phyloP scores from a whole-genome alignment of 257 asterid species.

The Hygrophila difformis region DNA sequence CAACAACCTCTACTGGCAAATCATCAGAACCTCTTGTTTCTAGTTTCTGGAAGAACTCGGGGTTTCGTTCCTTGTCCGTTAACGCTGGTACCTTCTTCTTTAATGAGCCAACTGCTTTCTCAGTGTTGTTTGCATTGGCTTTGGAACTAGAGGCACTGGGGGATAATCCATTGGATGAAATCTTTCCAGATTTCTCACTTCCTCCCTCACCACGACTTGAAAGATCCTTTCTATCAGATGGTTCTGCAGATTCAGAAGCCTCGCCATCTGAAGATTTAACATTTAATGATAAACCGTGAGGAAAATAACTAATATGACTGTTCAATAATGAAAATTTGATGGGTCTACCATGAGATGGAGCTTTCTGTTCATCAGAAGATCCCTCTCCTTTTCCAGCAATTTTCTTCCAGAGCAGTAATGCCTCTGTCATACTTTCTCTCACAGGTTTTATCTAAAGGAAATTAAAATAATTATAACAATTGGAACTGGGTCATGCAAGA shows the following conservation, averaged over 20 bases:
- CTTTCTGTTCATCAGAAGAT: slow-evolving; percentile 54
- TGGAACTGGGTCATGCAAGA: not conserved
- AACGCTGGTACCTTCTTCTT: slow-evolving; percentile 79
- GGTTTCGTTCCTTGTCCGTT: slow-evolving; percentile 81
- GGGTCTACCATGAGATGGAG: slow-evolving; percentile 52
- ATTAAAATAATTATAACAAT: not conserved
- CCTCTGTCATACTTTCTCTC: slow-evolving; percentile 87
- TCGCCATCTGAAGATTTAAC: slow-evolving; percentile 49
- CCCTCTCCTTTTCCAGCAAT: slow-evolving; percentile 81
- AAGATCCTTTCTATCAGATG: slow-evolving; percentile 39
- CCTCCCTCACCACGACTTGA: slow-evolving; percentile 35
- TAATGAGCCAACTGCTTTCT: slow-evolving; percentile 76
- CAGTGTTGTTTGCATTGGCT: slow-evolving; percentile 52
- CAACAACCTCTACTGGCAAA: slow-evolving; percentile 89
- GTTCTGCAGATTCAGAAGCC: slow-evolving; percentile 47
- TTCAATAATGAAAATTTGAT: slow-evolving; percentile 3
- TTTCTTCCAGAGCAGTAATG: slow-evolving; percentile 95
- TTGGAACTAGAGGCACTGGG: slow-evolving; percentile 35
- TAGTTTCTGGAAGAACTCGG: slow-evolving; percentile 90
- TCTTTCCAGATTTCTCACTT: slow-evolving; percentile 35
- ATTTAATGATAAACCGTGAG: slow-evolving; percentile 9
- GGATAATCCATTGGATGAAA: slow-evolving; percentile 39
- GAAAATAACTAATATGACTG: slow-evolving; percentile 10
- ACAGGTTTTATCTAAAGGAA: slow-evolving; percentile 74
- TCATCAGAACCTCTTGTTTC: slow-evolving; percentile 73